Conservation (phyloP, 176 grass and related monocot species). For the Alloteropsis semialata region DNA sequence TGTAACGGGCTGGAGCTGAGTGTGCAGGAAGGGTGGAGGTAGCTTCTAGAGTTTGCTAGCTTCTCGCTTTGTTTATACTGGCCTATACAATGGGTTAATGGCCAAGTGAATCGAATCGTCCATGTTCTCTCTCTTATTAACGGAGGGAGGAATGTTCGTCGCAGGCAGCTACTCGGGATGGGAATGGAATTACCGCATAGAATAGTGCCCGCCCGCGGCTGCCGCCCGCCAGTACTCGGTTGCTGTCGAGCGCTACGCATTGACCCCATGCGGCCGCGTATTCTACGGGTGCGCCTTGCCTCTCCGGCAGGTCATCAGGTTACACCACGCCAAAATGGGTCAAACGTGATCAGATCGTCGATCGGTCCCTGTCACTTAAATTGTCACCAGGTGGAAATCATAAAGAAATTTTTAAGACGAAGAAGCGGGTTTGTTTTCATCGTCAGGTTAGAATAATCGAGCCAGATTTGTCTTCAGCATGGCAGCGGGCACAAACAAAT, state of each 20-base stretch:
- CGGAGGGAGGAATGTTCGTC: conserved; percentile 8
- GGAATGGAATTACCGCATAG: not conserved
- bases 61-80: not conserved
- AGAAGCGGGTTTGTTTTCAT: not conserved
- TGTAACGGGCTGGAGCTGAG: not conserved
- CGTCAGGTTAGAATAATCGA: not conserved
- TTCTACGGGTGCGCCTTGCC: not conserved
- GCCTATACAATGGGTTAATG: not conserved
- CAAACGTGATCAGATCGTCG: not conserved
- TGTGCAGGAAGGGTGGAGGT: not conserved
- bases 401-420: not conserved
- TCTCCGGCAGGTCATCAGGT: not conserved
- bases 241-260: conserved; percentile 23
- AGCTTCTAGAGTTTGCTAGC: not conserved
- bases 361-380: not conserved
- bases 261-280: not conserved
- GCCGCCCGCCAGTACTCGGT: not conserved
- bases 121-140: not conserved
- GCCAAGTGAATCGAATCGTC: not conserved
- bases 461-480: not conserved
- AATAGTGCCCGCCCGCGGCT: not conserved
- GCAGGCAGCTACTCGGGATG: conserved; percentile 32
- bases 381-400: not conserved
- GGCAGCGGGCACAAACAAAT: not conserved
- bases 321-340: not conserved